Evolutionary conservation across 1,284 basidiomycete genomes (phyloP).

Genomic region (Golubevia pallescens): DNA sequence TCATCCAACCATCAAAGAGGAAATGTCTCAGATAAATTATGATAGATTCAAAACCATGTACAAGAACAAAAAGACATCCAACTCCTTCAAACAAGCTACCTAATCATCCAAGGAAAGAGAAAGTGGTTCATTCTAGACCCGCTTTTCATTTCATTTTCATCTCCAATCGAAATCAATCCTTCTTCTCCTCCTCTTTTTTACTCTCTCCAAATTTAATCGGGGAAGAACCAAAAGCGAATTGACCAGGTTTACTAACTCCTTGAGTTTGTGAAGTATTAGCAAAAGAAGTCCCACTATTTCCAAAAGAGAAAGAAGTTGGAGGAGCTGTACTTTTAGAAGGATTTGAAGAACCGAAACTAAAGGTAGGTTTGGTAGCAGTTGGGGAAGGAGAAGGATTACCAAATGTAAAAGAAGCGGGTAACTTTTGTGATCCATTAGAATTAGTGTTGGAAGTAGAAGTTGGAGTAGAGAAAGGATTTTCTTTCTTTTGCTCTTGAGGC

Average conservation of each 20-base stretch:
- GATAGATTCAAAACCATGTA: too few relatives aligned
- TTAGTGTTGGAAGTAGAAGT: background rate
- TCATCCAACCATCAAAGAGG: too few relatives aligned
- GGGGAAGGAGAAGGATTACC: background rate
- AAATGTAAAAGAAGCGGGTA: background rate
- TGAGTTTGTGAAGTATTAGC: conserved; percentile 18
- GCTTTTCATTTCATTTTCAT: too few relatives aligned
- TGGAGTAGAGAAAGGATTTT: background rate
- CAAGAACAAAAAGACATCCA: too few relatives aligned
- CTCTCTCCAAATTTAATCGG: background rate
- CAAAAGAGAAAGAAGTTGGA: too few relatives aligned
- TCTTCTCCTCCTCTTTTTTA: too few relatives aligned
- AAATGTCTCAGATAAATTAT: too few relatives aligned
- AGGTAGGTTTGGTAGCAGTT: conserved; percentile 18
- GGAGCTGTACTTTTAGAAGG: conserved; percentile 52
- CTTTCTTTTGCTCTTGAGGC: background rate
- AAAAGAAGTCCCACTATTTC: too few relatives aligned
- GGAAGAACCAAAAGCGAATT: conserved; percentile 19
- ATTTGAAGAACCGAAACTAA: conserved; percentile 31
- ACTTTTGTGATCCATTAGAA: background rate
- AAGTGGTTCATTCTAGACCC: too few relatives aligned
- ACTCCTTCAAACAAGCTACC: too few relatives aligned
- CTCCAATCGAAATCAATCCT: too few relatives aligned
- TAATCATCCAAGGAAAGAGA: too few relatives aligned
- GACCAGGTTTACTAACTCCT: conserved; percentile 3